These are phyloP conservation scores for Davidsoniella eucalypti DNA, from an alignment of 2,329 filamentous ascomycete species.

Conservation along the genomic window DNA sequence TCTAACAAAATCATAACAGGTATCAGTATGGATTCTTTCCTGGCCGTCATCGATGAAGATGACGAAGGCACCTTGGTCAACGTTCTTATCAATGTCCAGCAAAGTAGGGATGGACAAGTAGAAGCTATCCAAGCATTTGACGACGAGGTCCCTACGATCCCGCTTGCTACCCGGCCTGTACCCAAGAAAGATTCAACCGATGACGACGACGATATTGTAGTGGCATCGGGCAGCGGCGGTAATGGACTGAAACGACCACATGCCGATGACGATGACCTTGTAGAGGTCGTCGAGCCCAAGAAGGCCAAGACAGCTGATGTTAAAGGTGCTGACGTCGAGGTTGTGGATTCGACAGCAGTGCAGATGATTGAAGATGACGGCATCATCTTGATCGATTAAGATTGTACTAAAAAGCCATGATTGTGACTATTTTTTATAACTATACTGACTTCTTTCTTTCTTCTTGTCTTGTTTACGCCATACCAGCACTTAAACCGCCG, in stretches of 20 bases:
- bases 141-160: conserved; percentile 16
- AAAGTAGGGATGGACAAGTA: conserved; percentile 17
- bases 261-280: conserved; percentile 20
- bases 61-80: conserved; percentile 62
- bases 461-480: conserved; percentile 12
- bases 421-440: conserved; percentile 19
- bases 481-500: conserved; percentile 56
- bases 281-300: conserved; percentile 24
- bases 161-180: conserved; percentile 16
- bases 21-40: conserved; percentile 54
- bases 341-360: conserved; percentile 25
- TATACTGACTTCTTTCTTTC: conserved; percentile 9
- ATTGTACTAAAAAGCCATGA: conserved; percentile 46
- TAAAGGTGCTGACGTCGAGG: background rate
- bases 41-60: conserved; percentile 75
- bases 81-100: conserved; percentile 53
- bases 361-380: conserved; percentile 19
- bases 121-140: conserved; percentile 13
- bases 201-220: conserved; percentile 22
- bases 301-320: conserved; percentile 28
- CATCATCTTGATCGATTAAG: conserved; percentile 31
- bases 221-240: background rate
- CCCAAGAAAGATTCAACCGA: conserved; percentile 30
- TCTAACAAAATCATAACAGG: conserved; percentile 26
- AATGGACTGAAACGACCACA: conserved; percentile 28